Evolutionary conservation across 2,329 filamentous ascomycete genomes (phyloP).

Genomic region (Phaeosphaeriaceae sp.): DNA sequence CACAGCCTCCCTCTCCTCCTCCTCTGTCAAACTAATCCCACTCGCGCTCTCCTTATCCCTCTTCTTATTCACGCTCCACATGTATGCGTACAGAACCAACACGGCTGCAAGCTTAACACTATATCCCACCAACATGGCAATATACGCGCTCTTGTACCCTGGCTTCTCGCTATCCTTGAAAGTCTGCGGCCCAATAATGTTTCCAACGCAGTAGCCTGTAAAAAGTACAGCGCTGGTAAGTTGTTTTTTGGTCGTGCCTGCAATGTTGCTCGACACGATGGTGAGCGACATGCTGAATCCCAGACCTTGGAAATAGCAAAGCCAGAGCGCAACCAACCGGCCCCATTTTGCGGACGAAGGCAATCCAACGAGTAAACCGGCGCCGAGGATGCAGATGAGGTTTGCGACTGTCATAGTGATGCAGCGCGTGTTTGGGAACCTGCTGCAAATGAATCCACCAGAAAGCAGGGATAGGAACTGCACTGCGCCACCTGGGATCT

Average conservation of each 20-base stretch:
- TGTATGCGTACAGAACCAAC: conserved; percentile 42
- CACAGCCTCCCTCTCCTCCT: conserved; percentile 41
- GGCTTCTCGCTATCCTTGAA: conserved; percentile 49
- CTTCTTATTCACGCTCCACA: conserved; percentile 45
- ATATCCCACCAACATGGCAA: conserved; percentile 48
- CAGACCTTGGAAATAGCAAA: conserved; percentile 55
- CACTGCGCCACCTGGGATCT: conserved; percentile 63
- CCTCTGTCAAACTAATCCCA: conserved; percentile 30
- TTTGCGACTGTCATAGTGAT: conserved; percentile 27
- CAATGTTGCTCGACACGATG: conserved; percentile 53
- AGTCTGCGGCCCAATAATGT: conserved; percentile 53
- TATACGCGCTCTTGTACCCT: conserved; percentile 35
- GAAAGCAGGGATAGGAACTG: conserved; percentile 48
- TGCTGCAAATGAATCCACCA: conserved; percentile 19
- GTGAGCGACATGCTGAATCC: conserved; percentile 27
- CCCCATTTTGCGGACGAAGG: conserved; percentile 32
- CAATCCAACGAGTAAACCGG: conserved; percentile 5
- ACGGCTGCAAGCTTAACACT: conserved; percentile 49
- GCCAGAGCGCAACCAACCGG: conserved; percentile 35
- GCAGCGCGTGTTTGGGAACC: conserved; percentile 20
- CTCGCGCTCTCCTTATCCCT: conserved; percentile 38
- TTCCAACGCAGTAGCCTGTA: conserved; percentile 52
- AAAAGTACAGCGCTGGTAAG: conserved; percentile 59
- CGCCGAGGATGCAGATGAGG: conserved; percentile 27
- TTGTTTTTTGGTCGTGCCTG: conserved; percentile 56